Conservation (phyloP, 495 filamentous ascomycete species). For the Neurospora hispaniola region DNA sequence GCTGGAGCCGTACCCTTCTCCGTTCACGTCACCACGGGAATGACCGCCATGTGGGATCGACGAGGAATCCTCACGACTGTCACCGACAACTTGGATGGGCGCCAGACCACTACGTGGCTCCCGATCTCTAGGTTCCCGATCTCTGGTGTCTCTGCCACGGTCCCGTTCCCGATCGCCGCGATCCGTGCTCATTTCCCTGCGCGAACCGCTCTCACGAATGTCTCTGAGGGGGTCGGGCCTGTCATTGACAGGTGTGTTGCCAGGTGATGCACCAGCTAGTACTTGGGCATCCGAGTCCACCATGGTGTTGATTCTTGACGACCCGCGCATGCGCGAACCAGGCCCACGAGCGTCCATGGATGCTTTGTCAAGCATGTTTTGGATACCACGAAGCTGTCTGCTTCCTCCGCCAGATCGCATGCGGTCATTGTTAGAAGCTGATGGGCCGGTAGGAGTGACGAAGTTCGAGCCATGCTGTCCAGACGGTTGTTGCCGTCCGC, state of each 20-base stretch:
- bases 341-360: slow-evolving; percentile 23
- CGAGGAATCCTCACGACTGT: slow-evolving; percentile 15
- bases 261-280: slow-evolving; percentile 35
- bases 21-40: slow-evolving; percentile 12
- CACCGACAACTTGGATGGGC: slow-evolving; percentile 20
- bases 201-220: slow-evolving; percentile 17
- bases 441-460: slow-evolving; percentile 38
- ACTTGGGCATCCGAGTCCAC: slow-evolving; percentile 39
- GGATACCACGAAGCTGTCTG: slow-evolving; percentile 41
- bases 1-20: slow-evolving; percentile 21
- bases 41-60: neutral
- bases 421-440: slow-evolving; percentile 31
- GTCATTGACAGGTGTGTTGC: slow-evolving; percentile 34
- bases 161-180: slow-evolving; percentile 1
- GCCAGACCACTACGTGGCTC: slow-evolving; percentile 10
- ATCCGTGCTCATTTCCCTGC: slow-evolving; percentile 12
- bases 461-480: slow-evolving; percentile 23
- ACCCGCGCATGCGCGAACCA: slow-evolving; percentile 25
- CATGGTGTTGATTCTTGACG: slow-evolving; percentile 23
- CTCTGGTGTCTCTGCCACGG: neutral
- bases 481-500: slow-evolving; percentile 13
- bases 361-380: slow-evolving; percentile 38
- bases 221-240: slow-evolving; percentile 22
- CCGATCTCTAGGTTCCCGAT: neutral
- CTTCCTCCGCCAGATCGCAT: slow-evolving; percentile 26